Evolutionary conservation across 2,329 filamentous ascomycete genomes (phyloP).

Genomic region (Colletotrichum australisinense): DNA sequence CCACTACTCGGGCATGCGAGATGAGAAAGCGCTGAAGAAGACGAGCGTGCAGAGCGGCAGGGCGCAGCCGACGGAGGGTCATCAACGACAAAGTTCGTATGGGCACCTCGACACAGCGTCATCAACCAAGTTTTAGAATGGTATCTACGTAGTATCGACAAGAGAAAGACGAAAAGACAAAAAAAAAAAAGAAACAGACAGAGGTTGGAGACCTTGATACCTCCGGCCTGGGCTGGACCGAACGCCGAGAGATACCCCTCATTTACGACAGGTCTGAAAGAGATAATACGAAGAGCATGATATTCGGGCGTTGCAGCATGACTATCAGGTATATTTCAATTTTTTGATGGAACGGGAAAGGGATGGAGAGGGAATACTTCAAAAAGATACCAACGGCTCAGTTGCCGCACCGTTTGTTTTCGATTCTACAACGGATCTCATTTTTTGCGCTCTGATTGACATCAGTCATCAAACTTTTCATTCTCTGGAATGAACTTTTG

Average conservation of each 20-base stretch:
- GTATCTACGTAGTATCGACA: neutral
- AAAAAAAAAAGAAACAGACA: neutral
- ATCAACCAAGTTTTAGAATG: conserved; percentile 29
- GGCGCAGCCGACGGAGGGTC: conserved; percentile 41
- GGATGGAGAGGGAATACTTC: conserved; percentile 9
- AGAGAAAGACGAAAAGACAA: neutral
- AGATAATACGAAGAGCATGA: conserved; percentile 26
- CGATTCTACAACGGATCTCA: conserved; percentile 30
- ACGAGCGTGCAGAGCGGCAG: conserved; percentile 35
- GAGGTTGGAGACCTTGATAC: conserved; percentile 18
- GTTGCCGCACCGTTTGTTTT: conserved; percentile 29
- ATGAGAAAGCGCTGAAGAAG: conserved; percentile 42
- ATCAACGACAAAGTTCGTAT: conserved; percentile 49
- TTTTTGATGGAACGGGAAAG: neutral
- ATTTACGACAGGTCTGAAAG: conserved; percentile 34
- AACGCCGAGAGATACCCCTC: conserved; percentile 36
- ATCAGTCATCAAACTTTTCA: neutral
- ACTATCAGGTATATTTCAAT: neutral
- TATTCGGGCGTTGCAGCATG: conserved; percentile 22
- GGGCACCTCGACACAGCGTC: conserved; percentile 45
- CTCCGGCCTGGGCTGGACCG: conserved; percentile 36
- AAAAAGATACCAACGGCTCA: conserved; percentile 35
- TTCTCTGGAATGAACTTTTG: conserved; percentile 11
- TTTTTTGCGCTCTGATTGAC: conserved; percentile 20
- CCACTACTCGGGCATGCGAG: conserved; percentile 37